Evolutionary conservation across 2,329 filamentous ascomycete genomes (phyloP), one percentile per base, ranked within the genome.

Genomic region (Penicillium sp.): DNA sequence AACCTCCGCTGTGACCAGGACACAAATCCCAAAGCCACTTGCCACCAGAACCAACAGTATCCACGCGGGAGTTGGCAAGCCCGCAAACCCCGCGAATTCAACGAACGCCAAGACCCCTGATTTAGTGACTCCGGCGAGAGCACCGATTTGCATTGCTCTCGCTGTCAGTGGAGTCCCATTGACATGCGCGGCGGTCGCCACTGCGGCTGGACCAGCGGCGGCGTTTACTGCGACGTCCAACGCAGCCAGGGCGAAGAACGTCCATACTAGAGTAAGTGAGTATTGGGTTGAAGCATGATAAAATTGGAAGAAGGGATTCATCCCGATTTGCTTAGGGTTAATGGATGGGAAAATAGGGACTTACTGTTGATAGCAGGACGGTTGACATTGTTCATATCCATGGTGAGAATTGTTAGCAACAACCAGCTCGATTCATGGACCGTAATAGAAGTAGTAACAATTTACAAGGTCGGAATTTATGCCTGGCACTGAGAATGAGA

Each of bases 201-300:
- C 60, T 27, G 60, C 60, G 16, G 60, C 60, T 36, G 60, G 60
- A 3, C 60, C 60, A 5, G 60, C 59, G 10, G 60, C 60, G 8
- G 59, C 60, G 9, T 62, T 62, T 29, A 39, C 55, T 45, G 59
- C 60, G 15, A 62, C 43, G 19, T 62, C 60, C 21, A 62, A 53
- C 15, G 56, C 59, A 5, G 60, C 60, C 3, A 62, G 59, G 19
- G 59, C 59, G 36, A 62, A 61, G 36, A 62, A 62, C 2, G 36
- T 47, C 53, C 59, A 59, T 47, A 62, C 60, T 62, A 43, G 4
- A 38, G 11, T 15, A 19, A n/a, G 16, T 29, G 15, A 59, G 40
- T 25, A 36, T 23, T 38, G 11, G 15, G 29, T 21, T 31, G 23
- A 38, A 23, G 19, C 25, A 33, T 13, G 29, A 10, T n/a, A 9